Evolutionary conservation across 495 filamentous ascomycete species (phyloP).

Genomic region (Xylaria palmicola): DNA sequence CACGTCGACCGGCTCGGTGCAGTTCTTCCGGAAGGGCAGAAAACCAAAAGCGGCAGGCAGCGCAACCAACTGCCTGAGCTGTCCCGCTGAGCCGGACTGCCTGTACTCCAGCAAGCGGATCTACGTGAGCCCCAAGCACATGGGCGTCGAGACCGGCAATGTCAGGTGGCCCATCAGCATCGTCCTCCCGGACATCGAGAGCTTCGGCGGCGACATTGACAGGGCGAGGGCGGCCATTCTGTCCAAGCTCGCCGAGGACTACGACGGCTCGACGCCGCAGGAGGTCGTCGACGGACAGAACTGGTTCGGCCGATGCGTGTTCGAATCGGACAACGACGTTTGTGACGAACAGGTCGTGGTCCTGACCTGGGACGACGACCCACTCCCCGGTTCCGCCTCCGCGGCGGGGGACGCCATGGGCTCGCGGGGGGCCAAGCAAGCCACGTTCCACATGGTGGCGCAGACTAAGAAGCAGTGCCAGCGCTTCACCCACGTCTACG

Average conservation of each 20-base stretch:
- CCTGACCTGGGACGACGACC: conserved; percentile 76
- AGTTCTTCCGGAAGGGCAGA: conserved; percentile 67
- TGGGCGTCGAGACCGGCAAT: conserved; percentile 53
- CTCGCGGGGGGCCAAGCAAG: conserved; percentile 72
- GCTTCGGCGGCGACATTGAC: conserved; percentile 49
- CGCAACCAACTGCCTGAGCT: conserved; percentile 87
- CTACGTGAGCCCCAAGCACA: conserved; percentile 57
- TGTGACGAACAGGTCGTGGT: conserved; percentile 90
- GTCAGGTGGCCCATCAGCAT: conserved; percentile 81
- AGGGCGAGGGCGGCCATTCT: conserved; percentile 42
- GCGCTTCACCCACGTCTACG: conserved; percentile 78
- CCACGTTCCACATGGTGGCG: conserved; percentile 90
- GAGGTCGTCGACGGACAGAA: conserved; percentile 59
- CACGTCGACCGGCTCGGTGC: conserved; percentile 67
- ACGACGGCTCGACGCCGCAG: conserved; percentile 49
- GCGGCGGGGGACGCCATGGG: conserved; percentile 18
- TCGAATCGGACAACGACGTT: conserved; percentile 86
- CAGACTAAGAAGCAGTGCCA: conserved; percentile 85
- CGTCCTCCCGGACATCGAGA: conserved; percentile 88
- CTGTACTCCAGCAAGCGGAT: conserved; percentile 80
- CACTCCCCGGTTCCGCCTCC: conserved; percentile 19
- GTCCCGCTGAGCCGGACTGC: conserved; percentile 67
- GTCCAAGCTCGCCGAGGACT: conserved; percentile 64
- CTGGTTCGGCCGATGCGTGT: conserved; percentile 95
- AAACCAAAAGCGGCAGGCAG: conserved; percentile 72